A percentile compares a stretch with the other conserved stretches of the same genome.
Evolutionary conservation across 2,329 filamentous ascomycete genomes (phyloP).

Genomic region (Fusarium chuoi): DNA sequence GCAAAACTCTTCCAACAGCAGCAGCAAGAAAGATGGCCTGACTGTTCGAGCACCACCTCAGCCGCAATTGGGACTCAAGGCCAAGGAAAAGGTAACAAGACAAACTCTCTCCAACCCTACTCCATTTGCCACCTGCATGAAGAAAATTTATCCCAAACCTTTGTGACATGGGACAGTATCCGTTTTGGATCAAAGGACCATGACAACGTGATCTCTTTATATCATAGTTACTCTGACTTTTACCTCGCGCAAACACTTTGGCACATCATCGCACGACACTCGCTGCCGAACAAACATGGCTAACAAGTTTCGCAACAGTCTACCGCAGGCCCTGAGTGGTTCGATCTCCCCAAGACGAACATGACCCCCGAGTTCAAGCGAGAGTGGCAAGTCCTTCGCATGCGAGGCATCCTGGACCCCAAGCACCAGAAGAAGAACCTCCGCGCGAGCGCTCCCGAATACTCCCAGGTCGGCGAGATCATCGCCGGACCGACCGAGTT

Average conservation of each 20-base stretch:
- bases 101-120: not conserved
- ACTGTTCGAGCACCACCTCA: slow-evolving; percentile 41
- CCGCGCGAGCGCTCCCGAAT: slow-evolving; percentile 75
- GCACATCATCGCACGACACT: not conserved
- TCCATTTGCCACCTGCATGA: slow-evolving; percentile 50
- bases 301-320: slow-evolving; percentile 46
- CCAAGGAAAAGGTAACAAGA: slow-evolving; percentile 46
- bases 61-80: slow-evolving; percentile 32
- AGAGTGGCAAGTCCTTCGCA: slow-evolving; percentile 88
- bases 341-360: slow-evolving; percentile 84
- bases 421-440: slow-evolving; percentile 94
- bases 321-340: slow-evolving; percentile 86
- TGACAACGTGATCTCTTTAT: slow-evolving; percentile 66
- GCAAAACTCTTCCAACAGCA: slow-evolving; percentile 30
- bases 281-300: slow-evolving; percentile 1
- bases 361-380: slow-evolving; percentile 87
- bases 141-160: slow-evolving; percentile 49
- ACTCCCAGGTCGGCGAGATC: slow-evolving; percentile 88
- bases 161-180: slow-evolving; percentile 53
- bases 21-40: slow-evolving; percentile 41
- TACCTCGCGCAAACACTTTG: slow-evolving; percentile 17
- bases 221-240: slow-evolving; percentile 80
- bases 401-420: slow-evolving; percentile 88
- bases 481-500: slow-evolving; percentile 90
- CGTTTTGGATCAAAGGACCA: slow-evolving; percentile 62